Evolutionary conservation across 1,284 basidiomycete species (phyloP).

Genomic region (Leccinum subspadiceum): DNA sequence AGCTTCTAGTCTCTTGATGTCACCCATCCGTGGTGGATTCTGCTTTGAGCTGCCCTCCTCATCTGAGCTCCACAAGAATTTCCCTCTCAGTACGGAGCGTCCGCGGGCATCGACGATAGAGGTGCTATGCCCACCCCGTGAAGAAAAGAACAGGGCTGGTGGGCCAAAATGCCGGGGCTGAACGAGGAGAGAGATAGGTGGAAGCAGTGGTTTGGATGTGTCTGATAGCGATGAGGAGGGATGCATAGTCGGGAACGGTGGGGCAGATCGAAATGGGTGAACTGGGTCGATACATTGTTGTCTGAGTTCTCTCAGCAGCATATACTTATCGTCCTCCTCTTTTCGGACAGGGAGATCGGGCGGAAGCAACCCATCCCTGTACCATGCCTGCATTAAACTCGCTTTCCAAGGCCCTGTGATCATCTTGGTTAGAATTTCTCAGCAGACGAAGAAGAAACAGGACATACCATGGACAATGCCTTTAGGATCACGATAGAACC

Average conservation of each 20-base stretch:
- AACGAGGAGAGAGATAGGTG: slow-evolving; percentile 75
- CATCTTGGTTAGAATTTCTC: slow-evolving; percentile 6
- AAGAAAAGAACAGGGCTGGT: slow-evolving; percentile 83
- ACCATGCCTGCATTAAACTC: slow-evolving; percentile 83
- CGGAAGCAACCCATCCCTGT: slow-evolving; percentile 75
- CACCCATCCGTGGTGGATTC: slow-evolving; percentile 56
- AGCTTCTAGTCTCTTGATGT: slow-evolving; percentile 75
- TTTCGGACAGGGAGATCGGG: slow-evolving; percentile 75
- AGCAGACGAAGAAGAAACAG: background rate
- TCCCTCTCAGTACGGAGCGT: slow-evolving; percentile 74
- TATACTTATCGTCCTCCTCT: slow-evolving; percentile 68
- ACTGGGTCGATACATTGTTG: slow-evolving; percentile 74
- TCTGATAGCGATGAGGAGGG: slow-evolving; percentile 26
- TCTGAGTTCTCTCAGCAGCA: slow-evolving; percentile 67
- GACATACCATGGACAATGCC: slow-evolving; percentile 68
- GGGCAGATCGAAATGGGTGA: slow-evolving; percentile 64
- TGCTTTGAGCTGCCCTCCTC: slow-evolving; percentile 47
- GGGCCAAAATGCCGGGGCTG: slow-evolving; percentile 83
- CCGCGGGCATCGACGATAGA: slow-evolving; percentile 82
- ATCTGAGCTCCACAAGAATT: slow-evolving; percentile 73
- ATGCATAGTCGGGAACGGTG: slow-evolving; percentile 36
- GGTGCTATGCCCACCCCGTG: slow-evolving; percentile 80
- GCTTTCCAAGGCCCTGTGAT: slow-evolving; percentile 76
- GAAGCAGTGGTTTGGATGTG: slow-evolving; percentile 59
- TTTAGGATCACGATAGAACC: slow-evolving; percentile 81